A percentile compares a stretch with the other conserved stretches of the same genome.
phyloP scores from a whole-genome alignment of 2,329 filamentous ascomycete species.

The Fusarium veterinarium region DNA sequence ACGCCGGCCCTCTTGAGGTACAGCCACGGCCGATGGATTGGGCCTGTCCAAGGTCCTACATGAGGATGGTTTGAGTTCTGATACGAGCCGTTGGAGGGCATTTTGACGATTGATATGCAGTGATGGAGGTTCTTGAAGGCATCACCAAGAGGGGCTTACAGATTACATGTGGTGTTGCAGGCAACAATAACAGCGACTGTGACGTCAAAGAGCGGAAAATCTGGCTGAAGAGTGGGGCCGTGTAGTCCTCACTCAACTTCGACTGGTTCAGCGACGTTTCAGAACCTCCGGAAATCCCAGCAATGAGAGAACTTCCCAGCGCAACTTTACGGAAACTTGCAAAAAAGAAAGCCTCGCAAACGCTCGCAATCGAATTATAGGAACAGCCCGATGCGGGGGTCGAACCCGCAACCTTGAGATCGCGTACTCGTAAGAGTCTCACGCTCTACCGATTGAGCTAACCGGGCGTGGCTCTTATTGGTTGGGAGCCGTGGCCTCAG shows the following conservation, averaged over 20 bases:
- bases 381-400: constrained; percentile 56
- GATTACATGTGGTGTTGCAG: constrained; percentile 4
- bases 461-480: constrained; percentile 48
- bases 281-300: background rate
- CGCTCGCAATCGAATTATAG: constrained; percentile 32
- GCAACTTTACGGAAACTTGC: background rate
- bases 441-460: constrained; percentile 67
- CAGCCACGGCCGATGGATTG: constrained; percentile 51
- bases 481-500: background rate
- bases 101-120: constrained; percentile 6
- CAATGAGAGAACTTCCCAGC: background rate
- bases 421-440: constrained; percentile 67
- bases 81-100: constrained; percentile 30
- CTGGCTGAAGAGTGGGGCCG: constrained; percentile 14
- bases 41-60: constrained; percentile 32
- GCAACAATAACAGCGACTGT: background rate
- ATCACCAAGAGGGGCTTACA: constrained; percentile 21
- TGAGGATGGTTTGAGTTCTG: constrained; percentile 22
- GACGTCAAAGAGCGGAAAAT: constrained; percentile 29
- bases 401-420: constrained; percentile 69
- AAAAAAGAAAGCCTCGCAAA: constrained; percentile 25
- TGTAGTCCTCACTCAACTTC: background rate
- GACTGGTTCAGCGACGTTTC: background rate
- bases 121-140: constrained; percentile 5
- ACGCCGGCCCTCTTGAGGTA: constrained; percentile 58